These are phyloP conservation scores for Suillus cothurnatus DNA, from an alignment of 768 basidiomycete species.

Conservation along the genomic window DNA sequence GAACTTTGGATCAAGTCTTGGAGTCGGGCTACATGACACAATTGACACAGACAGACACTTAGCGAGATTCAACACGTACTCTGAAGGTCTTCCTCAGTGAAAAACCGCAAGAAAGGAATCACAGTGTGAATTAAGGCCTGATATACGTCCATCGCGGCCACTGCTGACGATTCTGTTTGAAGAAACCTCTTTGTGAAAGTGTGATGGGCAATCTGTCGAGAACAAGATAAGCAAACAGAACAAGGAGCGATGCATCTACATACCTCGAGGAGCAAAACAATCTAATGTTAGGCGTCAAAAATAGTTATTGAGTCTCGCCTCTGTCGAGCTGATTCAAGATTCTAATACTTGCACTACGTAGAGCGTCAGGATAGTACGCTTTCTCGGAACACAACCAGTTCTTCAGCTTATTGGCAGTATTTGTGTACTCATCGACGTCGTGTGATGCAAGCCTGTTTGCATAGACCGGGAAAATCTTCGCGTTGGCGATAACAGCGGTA, in stretches of 20 bases:
- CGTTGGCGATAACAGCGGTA: slow-evolving; percentile 30
- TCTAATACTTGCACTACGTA: slow-evolving; percentile 43
- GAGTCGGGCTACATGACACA: not conserved
- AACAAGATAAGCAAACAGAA: slow-evolving; percentile 28
- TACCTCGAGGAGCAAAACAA: slow-evolving; percentile 52
- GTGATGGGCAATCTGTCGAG: slow-evolving; percentile 26
- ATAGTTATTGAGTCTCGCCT: slow-evolving; percentile 5
- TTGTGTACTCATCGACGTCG: slow-evolving; percentile 25
- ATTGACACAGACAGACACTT: not conserved
- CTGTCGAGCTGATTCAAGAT: slow-evolving; percentile 11
- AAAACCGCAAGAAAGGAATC: slow-evolving; percentile 21
- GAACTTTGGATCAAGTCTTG: not conserved
- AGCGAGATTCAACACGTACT: slow-evolving; percentile 14
- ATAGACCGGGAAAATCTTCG: slow-evolving; percentile 41
- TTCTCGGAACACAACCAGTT: slow-evolving; percentile 48
- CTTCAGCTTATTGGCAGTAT: slow-evolving; percentile 39
- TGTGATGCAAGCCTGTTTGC: slow-evolving; percentile 34
- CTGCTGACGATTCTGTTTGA: slow-evolving; percentile 8
- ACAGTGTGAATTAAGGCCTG: slow-evolving; percentile 20
- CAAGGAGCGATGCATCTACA: slow-evolving; percentile 22
- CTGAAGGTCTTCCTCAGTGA: slow-evolving; percentile 25
- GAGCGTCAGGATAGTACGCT: slow-evolving; percentile 55
- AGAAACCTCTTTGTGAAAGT: slow-evolving; percentile 18
- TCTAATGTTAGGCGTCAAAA: slow-evolving; percentile 36
- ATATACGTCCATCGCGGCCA: slow-evolving; percentile 7